Base-by-base conservation (phyloP, 2,329 filamentous ascomycete species). In the Alternaria solani region DNA sequence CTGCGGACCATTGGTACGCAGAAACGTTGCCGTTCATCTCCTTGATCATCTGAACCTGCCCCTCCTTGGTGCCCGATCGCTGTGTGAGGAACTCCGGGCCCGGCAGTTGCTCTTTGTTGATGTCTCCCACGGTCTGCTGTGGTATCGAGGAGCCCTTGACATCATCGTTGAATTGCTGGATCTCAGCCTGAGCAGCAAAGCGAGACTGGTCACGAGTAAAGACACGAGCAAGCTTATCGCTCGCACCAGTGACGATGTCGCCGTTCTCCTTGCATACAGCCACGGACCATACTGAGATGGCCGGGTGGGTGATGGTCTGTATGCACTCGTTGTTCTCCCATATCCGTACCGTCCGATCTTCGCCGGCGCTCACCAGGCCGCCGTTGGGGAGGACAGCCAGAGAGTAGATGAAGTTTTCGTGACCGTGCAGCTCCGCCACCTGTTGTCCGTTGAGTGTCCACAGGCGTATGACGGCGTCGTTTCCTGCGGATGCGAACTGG, bases 261-360 rank as follows among this genome's bases (percentile, higher is more conserved):
- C 95, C 94, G 48, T 87, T 96, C 63, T 92, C 88, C 0, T 85
- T 75, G 73, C 92, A 95, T 11, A 87, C 91, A n/a, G 93, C 91
- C 18, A 99, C 93, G 14, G 88, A 85, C 95, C 95, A 99, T 5
- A 99, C 94, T 0, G 94, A 98, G 56, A 98, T 96, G 9, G 95
- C 95, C 11, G 95, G 95, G 72, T 97, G 93, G 1, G 94, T 97
- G 65, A 99, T 98, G 39, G 94, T 97, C 79, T 99, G 95, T 46
- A 97, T 81, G 75, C 94, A 98, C 57, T 93, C 85, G 14, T 83
- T 86, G 44, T 90, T 91, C 68, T 87, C 89, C 95, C 96, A 99
- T 75, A 99, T 83, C 53, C 93, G 87, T 34, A 96, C 88, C 0
- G 95, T 97, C n/a, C 95, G 88, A 79, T 99, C 95, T 79, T 99